Base-by-base conservation (phyloP, 176 grass and related monocot genomes). In the Rhynchospora pubera region DNA sequence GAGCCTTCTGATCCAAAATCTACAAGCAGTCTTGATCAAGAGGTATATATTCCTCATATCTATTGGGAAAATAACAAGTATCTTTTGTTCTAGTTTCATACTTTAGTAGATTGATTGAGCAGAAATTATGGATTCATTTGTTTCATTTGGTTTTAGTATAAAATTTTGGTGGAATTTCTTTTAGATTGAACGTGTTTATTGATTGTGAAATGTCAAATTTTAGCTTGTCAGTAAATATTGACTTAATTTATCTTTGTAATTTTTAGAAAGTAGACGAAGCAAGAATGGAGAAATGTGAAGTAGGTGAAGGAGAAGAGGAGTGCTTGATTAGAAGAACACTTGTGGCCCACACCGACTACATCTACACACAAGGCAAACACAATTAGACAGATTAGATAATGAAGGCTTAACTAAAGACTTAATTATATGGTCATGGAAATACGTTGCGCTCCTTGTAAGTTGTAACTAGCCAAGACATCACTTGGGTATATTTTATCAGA, bases 311-410 rank as follows among this genome's bases (percentile, higher is more conserved):
- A 52, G 22, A 77, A 62, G 86, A 80, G 62, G 63, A 84, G 23
- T 56, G 82, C 62, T 79, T 88, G 81, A 62, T 65, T 50, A 88
- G 86, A 68, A 88, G 86, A 64, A 88, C 86, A 42, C 86, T 88
- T 56, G 86, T 80, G 72, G 82, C 86, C 50, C 86, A 88, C 73
- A 88, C 86, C 0, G 86, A 88, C 74, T 88, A 88, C 72, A 88
- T 88, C 62, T 88, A 88, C 71, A 88, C 86, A 77, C 86, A 88
- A 79, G 86, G 72, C 42, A 88, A 88, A 71, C 86, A 88, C 51
- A 88, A 88, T 60, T 83, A 22, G 4, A 21, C 3, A 62, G 3
- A 79, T 39, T 2, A 22, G 7, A 52, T 77, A 44, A 23, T 44
- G 4, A 62, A 23, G 53, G 5, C 24, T 57, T 34, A 79, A 44